phyloP scores from a whole-genome alignment of 2,329 filamentous ascomycete species.

The Pyricularia sp. region DNA sequence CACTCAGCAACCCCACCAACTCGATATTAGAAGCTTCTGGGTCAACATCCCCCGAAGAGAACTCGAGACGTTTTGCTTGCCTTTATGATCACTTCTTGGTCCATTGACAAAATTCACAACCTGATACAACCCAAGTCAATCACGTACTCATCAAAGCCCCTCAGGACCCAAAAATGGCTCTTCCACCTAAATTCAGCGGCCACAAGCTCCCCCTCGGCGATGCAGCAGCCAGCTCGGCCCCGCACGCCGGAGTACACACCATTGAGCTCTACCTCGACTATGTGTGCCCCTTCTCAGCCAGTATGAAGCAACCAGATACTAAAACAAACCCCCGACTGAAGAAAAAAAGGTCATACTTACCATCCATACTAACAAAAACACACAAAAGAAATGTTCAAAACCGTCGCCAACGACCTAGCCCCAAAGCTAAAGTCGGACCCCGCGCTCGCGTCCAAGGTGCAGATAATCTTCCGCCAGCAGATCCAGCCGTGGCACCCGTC shows the following conservation, averaged over 20 bases:
- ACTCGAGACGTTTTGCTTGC: neutral
- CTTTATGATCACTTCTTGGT: neutral
- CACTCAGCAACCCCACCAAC: neutral
- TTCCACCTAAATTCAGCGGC: conserved; percentile 68
- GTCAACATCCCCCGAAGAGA: neutral
- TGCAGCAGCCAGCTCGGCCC: neutral
- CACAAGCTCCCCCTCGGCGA: conserved; percentile 44
- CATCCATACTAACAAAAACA: neutral
- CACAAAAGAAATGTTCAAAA: conserved; percentile 55
- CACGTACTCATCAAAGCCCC: neutral
- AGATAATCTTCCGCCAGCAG: conserved; percentile 82
- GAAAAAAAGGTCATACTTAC: too few relatives aligned
- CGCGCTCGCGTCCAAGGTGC: conserved; percentile 43
- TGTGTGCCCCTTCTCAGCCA: conserved; percentile 66
- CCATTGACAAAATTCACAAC: too few relatives aligned
- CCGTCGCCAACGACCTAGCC: conserved; percentile 56
- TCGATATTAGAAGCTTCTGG: neutral
- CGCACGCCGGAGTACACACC: conserved; percentile 33
- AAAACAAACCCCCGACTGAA: conserved; percentile 36
- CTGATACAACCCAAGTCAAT: neutral
- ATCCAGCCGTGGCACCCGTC: conserved; percentile 94
- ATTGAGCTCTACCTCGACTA: conserved; percentile 74
- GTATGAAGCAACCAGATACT: conserved; percentile 8
- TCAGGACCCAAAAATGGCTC: conserved; percentile 46
- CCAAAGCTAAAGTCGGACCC: conserved; percentile 56